These are phyloP conservation scores for Danielozyma ontarioensis DNA, from an alignment of 805 yeast species.

Conservation along the genomic window DNA sequence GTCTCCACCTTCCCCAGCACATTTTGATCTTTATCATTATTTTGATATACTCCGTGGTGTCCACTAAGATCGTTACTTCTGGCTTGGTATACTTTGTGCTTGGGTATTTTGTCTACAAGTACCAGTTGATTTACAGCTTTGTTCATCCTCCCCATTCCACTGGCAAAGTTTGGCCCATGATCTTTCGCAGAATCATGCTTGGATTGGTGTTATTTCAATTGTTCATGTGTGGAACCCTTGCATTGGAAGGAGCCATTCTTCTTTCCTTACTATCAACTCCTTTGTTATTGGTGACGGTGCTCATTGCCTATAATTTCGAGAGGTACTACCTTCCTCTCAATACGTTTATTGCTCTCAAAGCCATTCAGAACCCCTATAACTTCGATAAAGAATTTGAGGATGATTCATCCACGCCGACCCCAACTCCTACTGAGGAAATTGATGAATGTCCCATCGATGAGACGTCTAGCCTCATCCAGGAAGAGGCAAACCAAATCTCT, in stretches of 20 bases:
- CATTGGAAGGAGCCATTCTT: slow-evolving; percentile 52
- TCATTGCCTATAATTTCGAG: slow-evolving; percentile 47
- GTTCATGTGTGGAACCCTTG: slow-evolving; percentile 62
- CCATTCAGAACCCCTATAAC: slow-evolving; percentile 42
- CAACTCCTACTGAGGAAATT: neutral
- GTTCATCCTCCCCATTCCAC: slow-evolving; percentile 65
- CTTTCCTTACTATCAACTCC: slow-evolving; percentile 47
- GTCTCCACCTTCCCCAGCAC: slow-evolving; percentile 58
- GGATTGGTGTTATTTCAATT: slow-evolving; percentile 54
- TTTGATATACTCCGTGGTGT: slow-evolving; percentile 54
- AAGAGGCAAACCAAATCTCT: slow-evolving; percentile 5
- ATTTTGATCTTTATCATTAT: slow-evolving; percentile 54
- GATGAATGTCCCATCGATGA: neutral
- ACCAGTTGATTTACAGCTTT: slow-evolving; percentile 55
- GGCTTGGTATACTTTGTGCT: slow-evolving; percentile 52
- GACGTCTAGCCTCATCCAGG: neutral
- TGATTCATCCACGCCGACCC: slow-evolving; percentile 10
- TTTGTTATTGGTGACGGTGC: slow-evolving; percentile 40
- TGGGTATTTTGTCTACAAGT: slow-evolving; percentile 58
- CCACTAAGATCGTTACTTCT: slow-evolving; percentile 54
- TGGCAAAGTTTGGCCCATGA: slow-evolving; percentile 64
- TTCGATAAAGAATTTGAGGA: slow-evolving; percentile 40
- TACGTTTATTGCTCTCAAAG: slow-evolving; percentile 53
- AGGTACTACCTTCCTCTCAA: slow-evolving; percentile 50
- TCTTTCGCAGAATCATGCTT: slow-evolving; percentile 49